A percentile compares a stretch with the other conserved stretches of the same genome.
Evolutionary conservation across 1,139 yeast species (phyloP).

Genomic region (Tardiomyces digboiensis): DNA sequence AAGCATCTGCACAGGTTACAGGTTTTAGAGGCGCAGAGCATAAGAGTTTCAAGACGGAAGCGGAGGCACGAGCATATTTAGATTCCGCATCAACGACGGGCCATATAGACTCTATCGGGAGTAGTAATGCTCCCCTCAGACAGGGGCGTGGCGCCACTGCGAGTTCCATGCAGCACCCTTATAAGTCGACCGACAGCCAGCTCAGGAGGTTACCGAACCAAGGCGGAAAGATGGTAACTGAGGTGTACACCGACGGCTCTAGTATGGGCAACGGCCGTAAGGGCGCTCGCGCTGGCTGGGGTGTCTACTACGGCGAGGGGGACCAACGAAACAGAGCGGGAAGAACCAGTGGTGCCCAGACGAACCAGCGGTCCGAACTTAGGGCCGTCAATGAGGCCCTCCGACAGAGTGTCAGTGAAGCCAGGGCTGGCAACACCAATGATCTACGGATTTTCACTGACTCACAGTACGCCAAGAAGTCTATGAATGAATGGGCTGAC

Average conservation of each 20-base stretch:
- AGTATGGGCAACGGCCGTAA: conserved; percentile 42
- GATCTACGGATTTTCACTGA: conserved; percentile 40
- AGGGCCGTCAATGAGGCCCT: conserved; percentile 55
- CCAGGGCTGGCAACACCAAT: conserved; percentile 1
- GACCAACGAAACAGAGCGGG: conserved; percentile 47
- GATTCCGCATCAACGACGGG: conserved; percentile 3
- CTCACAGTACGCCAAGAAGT: conserved; percentile 44
- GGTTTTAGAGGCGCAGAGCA: conserved; percentile 46
- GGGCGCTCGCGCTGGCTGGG: conserved; percentile 52
- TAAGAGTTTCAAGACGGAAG: conserved; percentile 40
- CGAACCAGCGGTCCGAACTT: conserved; percentile 80
- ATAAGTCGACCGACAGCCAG: background rate
- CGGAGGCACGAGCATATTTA: conserved; percentile 38
- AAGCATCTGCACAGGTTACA: conserved; percentile 29
- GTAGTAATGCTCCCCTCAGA: no score
- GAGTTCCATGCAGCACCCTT: background rate
- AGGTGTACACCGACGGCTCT: conserved; percentile 67
- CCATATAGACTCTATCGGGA: conserved; percentile 1
- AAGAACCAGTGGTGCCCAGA: conserved; percentile 42
- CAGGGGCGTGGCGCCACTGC: conserved; percentile 1
- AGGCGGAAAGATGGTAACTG: background rate
- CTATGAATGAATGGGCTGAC: conserved; percentile 40
- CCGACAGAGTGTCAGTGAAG: conserved; percentile 22
- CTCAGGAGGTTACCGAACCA: background rate
- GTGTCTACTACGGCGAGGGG: conserved; percentile 54